Base-by-base conservation (phyloP, 2,329 filamentous ascomycete genomes). In the Fusarium burgessii region DNA sequence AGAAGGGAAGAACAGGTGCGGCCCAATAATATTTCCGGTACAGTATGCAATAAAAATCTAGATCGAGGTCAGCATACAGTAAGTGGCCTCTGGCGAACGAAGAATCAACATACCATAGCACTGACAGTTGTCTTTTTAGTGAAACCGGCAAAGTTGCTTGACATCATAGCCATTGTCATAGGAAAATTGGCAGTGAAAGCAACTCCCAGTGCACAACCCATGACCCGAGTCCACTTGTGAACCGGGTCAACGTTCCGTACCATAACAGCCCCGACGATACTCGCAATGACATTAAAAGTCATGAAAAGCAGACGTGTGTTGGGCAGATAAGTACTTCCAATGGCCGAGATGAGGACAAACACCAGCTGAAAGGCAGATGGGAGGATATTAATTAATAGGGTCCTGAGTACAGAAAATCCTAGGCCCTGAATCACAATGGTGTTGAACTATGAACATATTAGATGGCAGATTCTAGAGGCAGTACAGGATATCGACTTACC, bases 71-170 rank as follows among this genome's bases (percentile, higher is more conserved):
- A 42, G 50, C 11, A 15, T 7, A 10, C n/a, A 17, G 36, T 4
- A 9, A 7, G 3, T n/a, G n/a, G n/a, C n/a, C n/a, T n/a, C n/a
- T n/a, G n/a, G 6, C 2, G 5, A 14, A 6, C 7, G 1, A 5
- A 9, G n/a, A 1, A 11, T 32, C 0, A 6, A 27, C 33, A 8
- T 13, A 38, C 49, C 49, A 51, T 38, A 0, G 49, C 33, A n/a
- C 33, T 38, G 11, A 51, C 49, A 9, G 33, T 51, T 0, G 49
- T 27, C 17, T 38, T 51, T 8, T 51, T 51, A 6, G 49, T 51
- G n/a, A 51, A 51, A 0, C 49, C 49, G 4, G 49, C 33, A 1
- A 38, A 51, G 18, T 51, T 51, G 1, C 49, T 51, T 1, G 49
- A 51, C 11, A 51, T 32, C 49, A 51, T 51, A 1, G 49, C 33